Evolutionary conservation across 352 stramenopile species (phyloP).

Genomic region (Blastocystis sp.): DNA sequence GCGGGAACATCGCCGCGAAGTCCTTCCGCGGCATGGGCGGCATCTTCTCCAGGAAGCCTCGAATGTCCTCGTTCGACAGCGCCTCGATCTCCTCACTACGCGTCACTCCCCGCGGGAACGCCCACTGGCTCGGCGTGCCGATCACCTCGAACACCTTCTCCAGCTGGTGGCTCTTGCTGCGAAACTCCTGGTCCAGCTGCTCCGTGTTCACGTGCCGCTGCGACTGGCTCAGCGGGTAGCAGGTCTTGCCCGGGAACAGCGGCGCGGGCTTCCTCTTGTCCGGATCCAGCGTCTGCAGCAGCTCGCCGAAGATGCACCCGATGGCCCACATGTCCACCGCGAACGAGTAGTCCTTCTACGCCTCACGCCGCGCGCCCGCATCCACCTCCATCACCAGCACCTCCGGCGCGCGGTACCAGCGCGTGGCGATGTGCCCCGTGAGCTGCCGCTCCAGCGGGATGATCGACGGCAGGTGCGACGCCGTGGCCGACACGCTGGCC

Average conservation of each 20-base stretch:
- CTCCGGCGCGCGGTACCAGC: constrained; percentile 86
- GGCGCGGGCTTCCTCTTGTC: not conserved
- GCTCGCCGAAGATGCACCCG: constrained; percentile 88
- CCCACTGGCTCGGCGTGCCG: constrained; percentile 72
- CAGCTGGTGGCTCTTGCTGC: constrained; percentile 69
- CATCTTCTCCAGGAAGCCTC: constrained; percentile 14
- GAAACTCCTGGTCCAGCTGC: constrained; percentile 3
- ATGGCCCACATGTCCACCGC: constrained; percentile 99
- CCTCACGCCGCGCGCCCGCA: not conserved
- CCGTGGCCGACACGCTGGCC: not conserved
- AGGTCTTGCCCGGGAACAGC: constrained; percentile 52
- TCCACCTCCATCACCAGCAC: constrained; percentile 79
- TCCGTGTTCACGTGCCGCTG: not conserved
- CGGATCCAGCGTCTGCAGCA: constrained; percentile 65
- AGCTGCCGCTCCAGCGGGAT: constrained; percentile 71
- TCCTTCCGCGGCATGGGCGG: constrained; percentile 41
- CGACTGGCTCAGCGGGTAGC: constrained; percentile 56
- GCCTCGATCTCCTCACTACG: constrained; percentile 52
- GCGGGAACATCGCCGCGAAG: constrained; percentile 76
- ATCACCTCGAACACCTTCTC: constrained; percentile 72
- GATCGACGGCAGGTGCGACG: not conserved
- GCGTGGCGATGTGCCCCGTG: constrained; percentile 85
- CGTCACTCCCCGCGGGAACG: not conserved
- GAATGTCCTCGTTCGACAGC: constrained; percentile 27
- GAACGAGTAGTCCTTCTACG: constrained; percentile 81